phyloP scores from a whole-genome alignment of 2,329 filamentous ascomycete species.

The Curvularia eragrostidis region DNA sequence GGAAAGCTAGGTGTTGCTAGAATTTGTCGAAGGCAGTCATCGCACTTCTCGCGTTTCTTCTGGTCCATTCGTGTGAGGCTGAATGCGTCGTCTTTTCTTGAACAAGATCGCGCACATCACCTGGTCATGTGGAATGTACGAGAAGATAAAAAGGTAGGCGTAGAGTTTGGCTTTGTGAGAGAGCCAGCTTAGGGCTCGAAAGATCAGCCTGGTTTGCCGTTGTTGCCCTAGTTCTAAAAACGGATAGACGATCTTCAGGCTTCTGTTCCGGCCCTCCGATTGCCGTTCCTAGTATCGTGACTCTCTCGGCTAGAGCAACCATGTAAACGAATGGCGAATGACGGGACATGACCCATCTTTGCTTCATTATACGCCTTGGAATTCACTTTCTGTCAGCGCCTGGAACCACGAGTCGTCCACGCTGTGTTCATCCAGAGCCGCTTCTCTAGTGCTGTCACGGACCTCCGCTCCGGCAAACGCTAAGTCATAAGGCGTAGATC shows the following conservation, averaged over 20 bases:
- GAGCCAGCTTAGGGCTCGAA: not conserved
- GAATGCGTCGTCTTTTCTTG: not conserved
- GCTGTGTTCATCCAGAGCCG: not conserved
- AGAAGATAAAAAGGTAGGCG: not conserved
- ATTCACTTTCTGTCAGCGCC: not conserved
- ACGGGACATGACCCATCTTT: not conserved
- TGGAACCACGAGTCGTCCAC: slow-evolving; percentile 7
- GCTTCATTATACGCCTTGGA: not conserved
- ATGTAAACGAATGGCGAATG: not conserved
- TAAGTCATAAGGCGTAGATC: not conserved
- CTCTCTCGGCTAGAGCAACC: not conserved
- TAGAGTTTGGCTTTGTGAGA: not conserved
- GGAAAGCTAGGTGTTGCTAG: not conserved
- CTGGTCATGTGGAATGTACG: not conserved
- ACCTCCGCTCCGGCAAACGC: not conserved
- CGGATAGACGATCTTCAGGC: not conserved
- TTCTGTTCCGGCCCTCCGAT: not conserved
- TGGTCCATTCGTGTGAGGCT: not conserved
- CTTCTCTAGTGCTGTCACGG: not conserved
- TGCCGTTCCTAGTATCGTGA: not conserved
- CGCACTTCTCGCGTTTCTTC: not conserved
- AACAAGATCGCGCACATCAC: not conserved
- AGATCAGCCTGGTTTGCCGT: not conserved
- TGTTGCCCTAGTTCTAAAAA: not conserved
- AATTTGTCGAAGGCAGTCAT: not conserved